These are phyloP conservation scores for Raffaelea arxii DNA, from an alignment of 2,329 filamentous ascomycete species.

Conservation along the genomic window DNA sequence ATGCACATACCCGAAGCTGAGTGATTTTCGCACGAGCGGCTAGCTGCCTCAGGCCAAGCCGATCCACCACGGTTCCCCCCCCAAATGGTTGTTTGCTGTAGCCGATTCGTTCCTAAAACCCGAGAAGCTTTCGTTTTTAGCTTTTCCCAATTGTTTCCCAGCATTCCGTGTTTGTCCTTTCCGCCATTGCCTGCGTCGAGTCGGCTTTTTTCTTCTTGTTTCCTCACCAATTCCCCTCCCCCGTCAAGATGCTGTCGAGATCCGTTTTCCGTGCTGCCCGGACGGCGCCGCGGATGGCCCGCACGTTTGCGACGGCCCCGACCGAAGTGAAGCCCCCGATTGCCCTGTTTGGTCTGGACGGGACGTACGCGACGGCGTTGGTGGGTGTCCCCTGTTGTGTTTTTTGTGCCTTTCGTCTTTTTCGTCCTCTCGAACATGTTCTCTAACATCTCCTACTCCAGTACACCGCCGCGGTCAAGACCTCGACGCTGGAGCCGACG, in stretches of 20 bases:
- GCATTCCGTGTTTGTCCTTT: not conserved
- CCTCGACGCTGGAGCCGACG: constrained; percentile 72
- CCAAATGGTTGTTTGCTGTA: constrained; percentile 29
- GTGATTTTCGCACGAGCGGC: constrained; percentile 1
- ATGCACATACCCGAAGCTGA: not conserved
- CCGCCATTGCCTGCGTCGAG: not conserved
- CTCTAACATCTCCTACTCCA: constrained; percentile 32
- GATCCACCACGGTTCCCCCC: too few species aligned
- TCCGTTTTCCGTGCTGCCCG: constrained; percentile 47
- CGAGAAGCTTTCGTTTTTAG: constrained; percentile 8
- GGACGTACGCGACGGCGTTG: constrained; percentile 96
- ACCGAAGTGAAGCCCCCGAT: constrained; percentile 70
- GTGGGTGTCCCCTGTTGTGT: constrained; percentile 46
- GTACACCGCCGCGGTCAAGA: constrained; percentile 95
- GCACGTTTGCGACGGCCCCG: constrained; percentile 68
- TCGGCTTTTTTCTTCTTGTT: too few species aligned
- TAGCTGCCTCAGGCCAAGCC: constrained; percentile 37
- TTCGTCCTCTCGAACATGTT: too few species aligned
- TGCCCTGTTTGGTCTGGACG: constrained; percentile 89
- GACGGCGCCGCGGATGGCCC: constrained; percentile 66
- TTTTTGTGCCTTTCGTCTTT: not conserved
- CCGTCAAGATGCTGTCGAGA: constrained; percentile 48
- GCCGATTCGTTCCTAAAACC: constrained; percentile 29
- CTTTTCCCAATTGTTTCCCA: too few species aligned
- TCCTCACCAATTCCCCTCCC: constrained; percentile 15